phyloP scores from a whole-genome alignment of 164 flowering plant species.

The Vitis cinerea region DNA sequence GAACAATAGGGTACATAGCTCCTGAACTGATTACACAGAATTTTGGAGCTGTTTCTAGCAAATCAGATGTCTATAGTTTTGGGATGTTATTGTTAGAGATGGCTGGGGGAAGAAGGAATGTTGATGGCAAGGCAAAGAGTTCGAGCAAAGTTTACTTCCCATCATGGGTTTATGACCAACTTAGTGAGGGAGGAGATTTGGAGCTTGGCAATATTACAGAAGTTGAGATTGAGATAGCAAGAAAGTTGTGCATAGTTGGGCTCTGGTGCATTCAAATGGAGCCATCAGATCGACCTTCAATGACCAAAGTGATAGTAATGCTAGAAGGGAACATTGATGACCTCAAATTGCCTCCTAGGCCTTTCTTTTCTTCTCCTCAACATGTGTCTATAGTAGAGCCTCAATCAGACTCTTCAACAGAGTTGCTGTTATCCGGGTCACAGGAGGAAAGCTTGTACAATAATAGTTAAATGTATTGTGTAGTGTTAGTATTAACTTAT shows the following conservation, averaged over 20 bases:
- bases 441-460: background rate
- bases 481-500: too few species aligned
- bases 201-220: background rate
- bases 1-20: constrained; percentile 20
- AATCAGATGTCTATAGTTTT: constrained; percentile 21
- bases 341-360: constrained; percentile 11
- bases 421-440: constrained; percentile 8
- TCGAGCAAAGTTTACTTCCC: constrained; percentile 11
- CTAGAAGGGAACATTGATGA: constrained; percentile 4
- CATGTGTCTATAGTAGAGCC: background rate
- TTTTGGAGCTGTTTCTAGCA: constrained; percentile 11
- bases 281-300: constrained; percentile 14
- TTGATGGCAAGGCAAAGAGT: background rate
- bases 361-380: constrained; percentile 11
- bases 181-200: constrained; percentile 5
- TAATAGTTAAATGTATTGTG: background rate
- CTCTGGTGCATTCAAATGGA: constrained; percentile 16
- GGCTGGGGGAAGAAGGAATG: constrained; percentile 12
- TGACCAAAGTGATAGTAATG: constrained; percentile 17
- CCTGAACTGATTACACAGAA: constrained; percentile 15
- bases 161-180: constrained; percentile 10
- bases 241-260: constrained; percentile 13
- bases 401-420: constrained; percentile 11
- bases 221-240: constrained; percentile 3
- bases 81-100: constrained; percentile 25